phyloP scores from a whole-genome alignment of 2,329 filamentous ascomycete genomes.

The Alternaria novae-zelandiae region DNA sequence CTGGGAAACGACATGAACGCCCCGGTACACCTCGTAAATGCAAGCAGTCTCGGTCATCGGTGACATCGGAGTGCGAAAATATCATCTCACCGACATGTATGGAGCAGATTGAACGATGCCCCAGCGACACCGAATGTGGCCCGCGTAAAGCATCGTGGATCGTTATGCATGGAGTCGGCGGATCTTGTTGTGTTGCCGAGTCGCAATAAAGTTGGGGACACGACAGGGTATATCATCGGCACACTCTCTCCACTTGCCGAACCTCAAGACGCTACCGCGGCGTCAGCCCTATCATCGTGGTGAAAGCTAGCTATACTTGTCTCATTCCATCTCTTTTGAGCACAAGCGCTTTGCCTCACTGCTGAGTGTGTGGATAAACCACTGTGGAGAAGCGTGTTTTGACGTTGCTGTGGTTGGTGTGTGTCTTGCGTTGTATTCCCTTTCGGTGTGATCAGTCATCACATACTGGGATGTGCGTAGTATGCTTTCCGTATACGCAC shows the following conservation, averaged over 20 bases:
- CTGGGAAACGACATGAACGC: neutral
- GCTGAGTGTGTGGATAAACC: no score
- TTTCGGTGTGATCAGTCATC: no score
- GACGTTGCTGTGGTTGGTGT: no score
- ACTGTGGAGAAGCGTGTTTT: no score
- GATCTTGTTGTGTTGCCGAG: conserved; percentile 1
- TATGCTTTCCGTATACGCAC: no score
- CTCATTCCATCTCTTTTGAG: no score
- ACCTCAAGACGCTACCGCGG: neutral
- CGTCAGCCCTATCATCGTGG: neutral
- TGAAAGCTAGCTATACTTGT: no score
- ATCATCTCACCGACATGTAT: neutral
- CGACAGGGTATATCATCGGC: neutral
- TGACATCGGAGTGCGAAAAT: neutral
- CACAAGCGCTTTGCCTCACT: no score
- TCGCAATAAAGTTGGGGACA: neutral
- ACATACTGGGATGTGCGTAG: no score
- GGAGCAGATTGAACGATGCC: neutral
- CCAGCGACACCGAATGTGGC: neutral
- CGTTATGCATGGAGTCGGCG: neutral
- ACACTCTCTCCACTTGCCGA: neutral
- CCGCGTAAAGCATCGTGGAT: neutral
- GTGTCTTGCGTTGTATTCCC: no score
- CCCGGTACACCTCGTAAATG: neutral
- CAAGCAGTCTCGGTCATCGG: neutral